Evolutionary conservation across 306 rosid species (phyloP).

Genomic region (Malus orientalis): DNA sequence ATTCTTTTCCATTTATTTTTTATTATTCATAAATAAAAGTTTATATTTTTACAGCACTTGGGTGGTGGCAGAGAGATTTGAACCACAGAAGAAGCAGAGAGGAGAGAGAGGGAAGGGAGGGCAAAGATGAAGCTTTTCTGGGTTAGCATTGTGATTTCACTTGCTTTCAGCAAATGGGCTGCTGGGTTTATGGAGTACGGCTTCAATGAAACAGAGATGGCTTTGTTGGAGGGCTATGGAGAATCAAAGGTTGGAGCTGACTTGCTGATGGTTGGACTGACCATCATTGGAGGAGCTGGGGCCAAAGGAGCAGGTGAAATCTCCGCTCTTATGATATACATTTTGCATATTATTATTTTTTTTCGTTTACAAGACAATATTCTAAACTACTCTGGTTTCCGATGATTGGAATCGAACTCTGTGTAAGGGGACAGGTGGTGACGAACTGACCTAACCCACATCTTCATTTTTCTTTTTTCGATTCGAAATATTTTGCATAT

Average conservation of each 20-base stretch:
- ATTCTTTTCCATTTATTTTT: neutral
- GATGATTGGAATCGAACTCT: neutral
- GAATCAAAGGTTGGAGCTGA: conserved; percentile 18
- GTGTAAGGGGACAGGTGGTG: no score
- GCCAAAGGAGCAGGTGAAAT: conserved; percentile 77
- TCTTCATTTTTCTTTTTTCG: no score
- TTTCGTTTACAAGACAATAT: neutral
- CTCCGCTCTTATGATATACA: neutral
- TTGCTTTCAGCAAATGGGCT: conserved; percentile 40
- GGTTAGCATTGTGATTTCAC: conserved; percentile 33
- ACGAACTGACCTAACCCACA: no score
- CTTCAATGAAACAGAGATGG: conserved; percentile 56
- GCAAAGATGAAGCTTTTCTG: conserved; percentile 37
- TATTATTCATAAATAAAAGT: neutral
- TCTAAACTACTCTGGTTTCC: neutral
- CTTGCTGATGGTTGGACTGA: conserved; percentile 62
- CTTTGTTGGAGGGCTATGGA: conserved; percentile 46
- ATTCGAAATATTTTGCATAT: neutral
- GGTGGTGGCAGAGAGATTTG: conserved; percentile 5
- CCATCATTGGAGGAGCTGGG: conserved; percentile 67
- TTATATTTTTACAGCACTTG: neutral
- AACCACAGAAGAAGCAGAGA: neutral
- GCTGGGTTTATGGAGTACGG: conserved; percentile 30
- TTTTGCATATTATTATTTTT: neutral
- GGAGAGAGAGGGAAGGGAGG: neutral